These are phyloP conservation scores for Penicillium bialowiezense DNA, from an alignment of 495 filamentous ascomycete species.

Conservation along the genomic window DNA sequence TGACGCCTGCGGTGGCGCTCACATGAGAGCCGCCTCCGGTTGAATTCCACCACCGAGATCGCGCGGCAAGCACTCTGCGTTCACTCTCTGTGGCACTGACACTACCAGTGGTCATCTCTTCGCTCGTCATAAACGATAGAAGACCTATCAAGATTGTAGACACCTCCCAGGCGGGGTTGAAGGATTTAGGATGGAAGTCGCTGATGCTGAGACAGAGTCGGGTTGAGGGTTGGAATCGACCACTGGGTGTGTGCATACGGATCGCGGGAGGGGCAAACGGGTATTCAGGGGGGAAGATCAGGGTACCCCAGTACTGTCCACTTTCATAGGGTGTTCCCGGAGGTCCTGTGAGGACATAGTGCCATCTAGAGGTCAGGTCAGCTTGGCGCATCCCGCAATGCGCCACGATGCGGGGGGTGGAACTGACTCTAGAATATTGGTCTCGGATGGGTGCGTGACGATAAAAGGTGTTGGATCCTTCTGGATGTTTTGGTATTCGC, in stretches of 20 bases:
- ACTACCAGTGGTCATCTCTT: conserved; percentile 97
- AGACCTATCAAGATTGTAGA: conserved; percentile 93
- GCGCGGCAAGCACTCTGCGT: conserved; percentile 70
- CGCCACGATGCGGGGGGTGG: no score
- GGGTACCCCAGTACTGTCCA: conserved; percentile 97
- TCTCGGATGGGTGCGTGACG: conserved; percentile 86
- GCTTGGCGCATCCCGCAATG: neutral
- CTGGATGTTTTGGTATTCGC: conserved; percentile 90
- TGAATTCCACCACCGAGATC: conserved; percentile 93
- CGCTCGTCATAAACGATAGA: conserved; percentile 94
- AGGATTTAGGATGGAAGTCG: conserved; percentile 95
- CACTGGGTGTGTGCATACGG: conserved; percentile 96
- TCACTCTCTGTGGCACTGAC: conserved; percentile 78
- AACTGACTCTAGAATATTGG: conserved; percentile 86
- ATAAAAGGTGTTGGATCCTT: conserved; percentile 94
- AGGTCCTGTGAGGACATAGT: conserved; percentile 97
- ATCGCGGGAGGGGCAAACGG: conserved; percentile 97
- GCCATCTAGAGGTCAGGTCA: conserved; percentile 64
- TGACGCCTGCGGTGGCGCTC: conserved; percentile 44
- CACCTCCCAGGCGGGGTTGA: conserved; percentile 99
- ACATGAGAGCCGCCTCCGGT: conserved; percentile 86
- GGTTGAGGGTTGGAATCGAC: conserved; percentile 89
- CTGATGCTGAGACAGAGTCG: conserved; percentile 92
- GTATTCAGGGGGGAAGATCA: conserved; percentile 94
- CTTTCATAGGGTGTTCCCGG: conserved; percentile 89